These are phyloP conservation scores for Croton setiger DNA, from an alignment of 441 rosid genomes.

Conservation along the genomic window DNA sequence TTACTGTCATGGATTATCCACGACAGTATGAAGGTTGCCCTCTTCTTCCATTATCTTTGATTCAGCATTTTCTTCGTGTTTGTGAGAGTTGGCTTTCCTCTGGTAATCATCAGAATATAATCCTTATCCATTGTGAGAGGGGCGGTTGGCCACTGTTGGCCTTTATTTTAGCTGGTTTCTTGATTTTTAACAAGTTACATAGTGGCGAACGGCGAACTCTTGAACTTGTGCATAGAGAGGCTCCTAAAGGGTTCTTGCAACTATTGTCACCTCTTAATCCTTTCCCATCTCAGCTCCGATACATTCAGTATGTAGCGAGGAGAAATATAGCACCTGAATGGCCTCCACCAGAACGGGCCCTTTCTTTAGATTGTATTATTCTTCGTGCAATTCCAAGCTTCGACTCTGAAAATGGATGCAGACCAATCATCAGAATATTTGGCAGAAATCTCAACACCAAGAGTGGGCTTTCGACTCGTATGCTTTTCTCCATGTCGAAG, in stretches of 20 bases:
- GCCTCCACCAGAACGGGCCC: constrained; percentile 96
- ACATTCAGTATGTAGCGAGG: constrained; percentile 90
- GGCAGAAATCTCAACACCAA: constrained; percentile 62
- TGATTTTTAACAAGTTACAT: constrained; percentile 74
- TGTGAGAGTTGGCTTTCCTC: constrained; percentile 83
- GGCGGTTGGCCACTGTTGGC: constrained; percentile 98
- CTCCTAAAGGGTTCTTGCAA: constrained; percentile 90
- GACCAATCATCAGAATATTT: constrained; percentile 87
- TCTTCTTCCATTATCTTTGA: constrained; percentile 70
- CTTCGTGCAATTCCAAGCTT: constrained; percentile 85
- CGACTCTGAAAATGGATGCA: constrained; percentile 88
- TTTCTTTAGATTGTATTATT: constrained; percentile 88
- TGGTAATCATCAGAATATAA: constrained; percentile 64
- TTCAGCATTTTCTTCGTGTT: constrained; percentile 85
- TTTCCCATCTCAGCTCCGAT: constrained; percentile 91
- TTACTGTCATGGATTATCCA: constrained; percentile 83
- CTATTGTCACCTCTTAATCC: constrained; percentile 93
- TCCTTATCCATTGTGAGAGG: constrained; percentile 90
- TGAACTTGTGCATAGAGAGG: constrained; percentile 86
- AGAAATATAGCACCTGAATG: constrained; percentile 83
- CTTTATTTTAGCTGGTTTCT: constrained; percentile 68
- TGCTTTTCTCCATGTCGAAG: constrained; percentile 80
- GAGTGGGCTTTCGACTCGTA: constrained; percentile 73
- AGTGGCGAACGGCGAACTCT: constrained; percentile 84
- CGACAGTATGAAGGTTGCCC: constrained; percentile 97